Evolutionary conservation across 2,329 filamentous ascomycete genomes (phyloP), one percentile per base, ranked within the genome.

Genomic region (Xylariaceae sp.): DNA sequence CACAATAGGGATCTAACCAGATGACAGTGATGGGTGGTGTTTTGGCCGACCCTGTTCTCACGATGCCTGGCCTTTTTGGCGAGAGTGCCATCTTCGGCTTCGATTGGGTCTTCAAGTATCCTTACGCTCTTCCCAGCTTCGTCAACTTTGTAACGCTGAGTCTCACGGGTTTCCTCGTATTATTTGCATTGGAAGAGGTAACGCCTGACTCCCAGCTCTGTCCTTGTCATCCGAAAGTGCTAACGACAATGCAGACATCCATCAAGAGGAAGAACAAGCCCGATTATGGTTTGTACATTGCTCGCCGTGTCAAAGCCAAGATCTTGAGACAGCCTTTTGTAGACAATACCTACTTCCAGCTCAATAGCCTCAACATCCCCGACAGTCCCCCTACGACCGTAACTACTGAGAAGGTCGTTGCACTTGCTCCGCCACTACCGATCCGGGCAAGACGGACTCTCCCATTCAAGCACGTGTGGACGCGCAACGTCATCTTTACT

Each of bases 121-220:
- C 85, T 0, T 88, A 84, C 64, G 82, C 82, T 1, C 66, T 88
- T 32, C 85, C 85, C 0, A 87, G 85, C 56, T 64, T 88, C 1
- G 68, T 86, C 40, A 86, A 81, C 56, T 80, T 79, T 2, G 49
- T 74, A 0, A 81, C 85, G 45, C 73, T 88, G 10, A 62, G 78
- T 3, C 57, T 69, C 2, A 78, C 81, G 0, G 73, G 77, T 0
- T 40, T 76, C 4, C 67, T 74, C 2, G 74, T 85, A 2, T 69
- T 85, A 45, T 69, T 88, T 20, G 83, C 80, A 11, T 70, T 88
- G 1, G 82, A 88, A 61, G 85, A 88, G 67, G 75, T 77, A 61
- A n/a, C 45, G 63, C 42, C 32, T 23, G 7, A 1, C 14, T 10
- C 10, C 17, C 32, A 12, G 14, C 7, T 6, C 8, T n/a, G 8